Conservation (phyloP, 257 asterid species). For the Fraxinus cuspidata region DNA sequence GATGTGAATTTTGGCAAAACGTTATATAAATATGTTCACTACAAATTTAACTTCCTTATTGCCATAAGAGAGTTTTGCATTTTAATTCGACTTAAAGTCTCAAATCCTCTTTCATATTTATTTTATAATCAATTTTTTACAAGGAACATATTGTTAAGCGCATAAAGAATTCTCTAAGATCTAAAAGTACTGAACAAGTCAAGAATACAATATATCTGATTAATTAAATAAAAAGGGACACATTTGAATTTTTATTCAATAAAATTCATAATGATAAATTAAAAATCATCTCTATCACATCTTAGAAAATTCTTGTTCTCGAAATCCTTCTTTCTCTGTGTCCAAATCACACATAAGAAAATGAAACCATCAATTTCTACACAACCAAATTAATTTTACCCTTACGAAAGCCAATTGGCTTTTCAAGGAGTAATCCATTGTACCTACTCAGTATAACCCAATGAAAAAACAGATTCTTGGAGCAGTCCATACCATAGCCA, state of each 20-base stretch:
- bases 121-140: neutral
- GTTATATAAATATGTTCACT: neutral
- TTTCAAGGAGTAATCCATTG: neutral
- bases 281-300: neutral
- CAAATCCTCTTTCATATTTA: neutral
- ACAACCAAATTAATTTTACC: neutral
- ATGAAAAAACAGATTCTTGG: no score
- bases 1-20: neutral
- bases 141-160: neutral
- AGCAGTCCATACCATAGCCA: no score
- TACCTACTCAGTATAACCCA: neutral
- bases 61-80: neutral
- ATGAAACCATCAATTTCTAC: neutral
- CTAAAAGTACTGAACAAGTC: neutral
- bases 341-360: neutral
- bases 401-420: neutral
- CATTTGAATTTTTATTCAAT: neutral
- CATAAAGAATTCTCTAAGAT: neutral
- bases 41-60: neutral
- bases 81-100: neutral
- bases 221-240: neutral
- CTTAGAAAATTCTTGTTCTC: no score
- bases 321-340: neutral
- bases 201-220: neutral
- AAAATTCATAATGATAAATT: neutral